A percentile compares a stretch with the other conserved stretches of the same genome.
These are phyloP conservation scores for Verticillium isaacii DNA, from an alignment of 2,329 filamentous ascomycete species.

Conservation along the genomic window DNA sequence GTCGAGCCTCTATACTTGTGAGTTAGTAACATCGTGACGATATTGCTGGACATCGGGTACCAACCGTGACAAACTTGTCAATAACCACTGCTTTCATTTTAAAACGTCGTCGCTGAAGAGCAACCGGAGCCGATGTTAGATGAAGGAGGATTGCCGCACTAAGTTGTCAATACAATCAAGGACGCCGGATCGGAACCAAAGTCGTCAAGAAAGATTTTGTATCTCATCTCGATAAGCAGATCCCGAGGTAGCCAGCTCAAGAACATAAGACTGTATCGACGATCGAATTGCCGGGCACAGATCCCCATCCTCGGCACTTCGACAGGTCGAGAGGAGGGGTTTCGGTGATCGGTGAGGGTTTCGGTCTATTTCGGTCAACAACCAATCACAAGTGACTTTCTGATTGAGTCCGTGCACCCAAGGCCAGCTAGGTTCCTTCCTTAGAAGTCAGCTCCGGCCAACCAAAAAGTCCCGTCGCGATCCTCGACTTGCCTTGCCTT, in stretches of 20 bases:
- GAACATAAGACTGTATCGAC: neutral
- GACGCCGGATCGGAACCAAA: too few relatives aligned
- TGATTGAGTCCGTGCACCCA: neutral
- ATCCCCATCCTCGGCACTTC: neutral
- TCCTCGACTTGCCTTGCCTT: neutral
- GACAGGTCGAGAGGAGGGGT: neutral
- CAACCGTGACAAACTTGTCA: conserved; percentile 17
- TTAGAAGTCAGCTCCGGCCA: neutral
- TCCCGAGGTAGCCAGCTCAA: neutral
- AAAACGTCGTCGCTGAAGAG: too few relatives aligned
- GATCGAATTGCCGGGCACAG: neutral
- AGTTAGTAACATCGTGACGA: neutral
- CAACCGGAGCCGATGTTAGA: too few relatives aligned
- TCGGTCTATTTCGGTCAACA: neutral
- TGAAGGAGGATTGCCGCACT: too few relatives aligned
- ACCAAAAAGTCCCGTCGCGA: conserved; percentile 3
- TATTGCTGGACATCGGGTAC: neutral
- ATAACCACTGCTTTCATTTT: conserved; percentile 24
- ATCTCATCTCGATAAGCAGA: neutral
- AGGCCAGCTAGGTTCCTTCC: neutral
- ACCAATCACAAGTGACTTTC: neutral
- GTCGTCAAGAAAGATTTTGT: too few relatives aligned
- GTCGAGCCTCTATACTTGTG: conserved; percentile 12
- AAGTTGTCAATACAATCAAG: too few relatives aligned
- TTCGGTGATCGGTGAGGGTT: neutral